These are phyloP conservation scores for Salix purpurea DNA, from an alignment of 345 rosid species.

Conservation along the genomic window DNA sequence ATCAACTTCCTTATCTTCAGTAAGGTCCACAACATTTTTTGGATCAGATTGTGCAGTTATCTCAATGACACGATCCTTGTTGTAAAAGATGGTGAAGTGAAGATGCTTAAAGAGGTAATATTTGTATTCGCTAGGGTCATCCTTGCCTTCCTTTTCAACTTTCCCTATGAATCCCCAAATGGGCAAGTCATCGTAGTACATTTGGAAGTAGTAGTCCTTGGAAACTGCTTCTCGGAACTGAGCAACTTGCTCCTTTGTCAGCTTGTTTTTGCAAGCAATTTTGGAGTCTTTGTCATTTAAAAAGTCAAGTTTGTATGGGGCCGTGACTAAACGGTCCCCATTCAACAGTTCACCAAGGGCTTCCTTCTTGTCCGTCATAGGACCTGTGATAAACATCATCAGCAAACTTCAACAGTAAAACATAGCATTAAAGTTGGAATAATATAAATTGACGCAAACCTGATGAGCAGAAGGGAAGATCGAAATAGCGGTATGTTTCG, in stretches of 20 bases:
- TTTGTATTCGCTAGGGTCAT: slow-evolving; percentile 55
- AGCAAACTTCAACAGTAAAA: neutral
- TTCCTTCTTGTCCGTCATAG: slow-evolving; percentile 72
- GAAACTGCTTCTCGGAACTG: slow-evolving; percentile 54
- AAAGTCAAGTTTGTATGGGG: slow-evolving; percentile 78
- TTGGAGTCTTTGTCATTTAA: slow-evolving; percentile 60
- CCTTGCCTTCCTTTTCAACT: slow-evolving; percentile 33
- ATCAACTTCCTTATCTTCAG: slow-evolving; percentile 74
- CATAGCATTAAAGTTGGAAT: neutral
- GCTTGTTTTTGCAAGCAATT: slow-evolving; percentile 57
- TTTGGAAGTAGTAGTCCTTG: slow-evolving; percentile 83
- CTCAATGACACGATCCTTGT: slow-evolving; percentile 74
- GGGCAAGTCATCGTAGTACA: slow-evolving; percentile 87
- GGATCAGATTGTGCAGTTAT: slow-evolving; percentile 69
- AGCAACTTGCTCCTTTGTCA: slow-evolving; percentile 54
- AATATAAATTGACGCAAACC: slow-evolving; percentile 28
- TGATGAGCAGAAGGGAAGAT: slow-evolving; percentile 73
- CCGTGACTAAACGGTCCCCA: slow-evolving; percentile 81
- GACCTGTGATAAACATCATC: slow-evolving; percentile 34
- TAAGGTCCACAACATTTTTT: slow-evolving; percentile 60
- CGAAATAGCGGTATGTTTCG: slow-evolving; percentile 80
- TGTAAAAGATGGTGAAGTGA: slow-evolving; percentile 65
- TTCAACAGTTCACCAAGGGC: slow-evolving; percentile 88
- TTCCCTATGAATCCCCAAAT: slow-evolving; percentile 90
- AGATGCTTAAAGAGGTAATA: slow-evolving; percentile 73